phyloP scores from a whole-genome alignment of 176 grass and related monocot genomes.

The Metroxylon sagu region DNA sequence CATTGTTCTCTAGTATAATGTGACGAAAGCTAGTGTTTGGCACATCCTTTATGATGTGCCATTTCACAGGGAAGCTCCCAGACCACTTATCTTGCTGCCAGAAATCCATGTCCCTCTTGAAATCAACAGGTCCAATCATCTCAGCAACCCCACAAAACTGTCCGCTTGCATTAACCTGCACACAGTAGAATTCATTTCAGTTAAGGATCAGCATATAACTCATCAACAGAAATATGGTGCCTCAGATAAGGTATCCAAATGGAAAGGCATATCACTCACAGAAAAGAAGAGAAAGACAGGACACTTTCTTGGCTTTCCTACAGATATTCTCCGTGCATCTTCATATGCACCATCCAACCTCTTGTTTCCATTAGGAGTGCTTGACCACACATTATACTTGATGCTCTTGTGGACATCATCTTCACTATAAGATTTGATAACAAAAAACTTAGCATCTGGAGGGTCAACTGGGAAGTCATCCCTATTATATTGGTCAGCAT shows the following conservation, averaged over 20 bases:
- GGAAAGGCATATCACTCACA: conserved; percentile 38
- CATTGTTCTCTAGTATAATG: conserved; percentile 76
- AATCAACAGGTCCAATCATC: conserved; percentile 86
- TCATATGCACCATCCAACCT: conserved; percentile 52
- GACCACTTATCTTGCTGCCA: conserved; percentile 98
- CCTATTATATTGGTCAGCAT: conserved; percentile 46
- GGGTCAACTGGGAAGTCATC: conserved; percentile 49
- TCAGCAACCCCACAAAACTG: conserved; percentile 93
- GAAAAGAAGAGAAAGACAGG: conserved; percentile 94
- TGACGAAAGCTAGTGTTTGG: conserved; percentile 66
- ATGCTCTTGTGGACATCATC: conserved; percentile 85
- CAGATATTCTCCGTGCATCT: conserved; percentile 43
- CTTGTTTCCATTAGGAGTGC: conserved; percentile 62
- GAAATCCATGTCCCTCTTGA: conserved; percentile 84
- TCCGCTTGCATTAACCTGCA: conserved; percentile 72
- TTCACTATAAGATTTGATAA: conserved; percentile 88
- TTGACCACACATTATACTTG: conserved; percentile 80
- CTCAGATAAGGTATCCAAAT: neutral
- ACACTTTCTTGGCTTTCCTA: conserved; percentile 41
- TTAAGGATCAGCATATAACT: too few relatives aligned
- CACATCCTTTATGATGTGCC: conserved; percentile 94
- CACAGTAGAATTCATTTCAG: too few relatives aligned
- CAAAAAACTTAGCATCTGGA: conserved; percentile 75
- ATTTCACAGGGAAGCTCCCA: conserved; percentile 80
- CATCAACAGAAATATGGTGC: too few relatives aligned